Conservation (phyloP, 257 asterid species). For the Ophiorrhiza pumila region DNA sequence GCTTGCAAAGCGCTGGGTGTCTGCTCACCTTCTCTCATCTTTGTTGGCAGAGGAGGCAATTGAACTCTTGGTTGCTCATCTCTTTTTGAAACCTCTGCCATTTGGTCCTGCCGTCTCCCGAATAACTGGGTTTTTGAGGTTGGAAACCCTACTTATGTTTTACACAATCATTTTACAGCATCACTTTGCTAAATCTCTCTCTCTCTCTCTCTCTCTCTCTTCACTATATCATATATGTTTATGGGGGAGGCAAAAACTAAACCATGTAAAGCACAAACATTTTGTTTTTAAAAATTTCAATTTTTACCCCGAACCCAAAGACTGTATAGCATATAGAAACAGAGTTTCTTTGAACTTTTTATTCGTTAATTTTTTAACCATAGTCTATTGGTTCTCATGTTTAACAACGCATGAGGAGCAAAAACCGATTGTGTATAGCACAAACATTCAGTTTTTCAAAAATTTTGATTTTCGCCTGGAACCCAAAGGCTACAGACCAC, state of each 20-base stretch:
- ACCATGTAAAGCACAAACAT: neutral
- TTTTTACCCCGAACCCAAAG: neutral
- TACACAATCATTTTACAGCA: constrained; percentile 9
- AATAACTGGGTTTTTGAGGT: constrained; percentile 88
- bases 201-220: neutral
- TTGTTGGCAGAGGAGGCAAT: constrained; percentile 76
- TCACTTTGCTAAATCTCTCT: neutral
- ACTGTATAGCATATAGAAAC: neutral
- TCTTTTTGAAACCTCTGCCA: constrained; percentile 82
- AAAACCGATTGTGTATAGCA: neutral
- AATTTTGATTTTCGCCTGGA: neutral
- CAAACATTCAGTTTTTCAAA: neutral
- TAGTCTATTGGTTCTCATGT: neutral
- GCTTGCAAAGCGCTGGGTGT: constrained; percentile 98
- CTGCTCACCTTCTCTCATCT: constrained; percentile 83
- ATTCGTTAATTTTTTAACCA: neutral
- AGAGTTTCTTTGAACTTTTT: neutral
- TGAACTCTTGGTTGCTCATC: constrained; percentile 85
- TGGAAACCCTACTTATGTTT: constrained; percentile 8
- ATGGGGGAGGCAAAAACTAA: neutral
- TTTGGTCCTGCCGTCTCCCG: constrained; percentile 77
- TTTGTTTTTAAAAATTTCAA: neutral
- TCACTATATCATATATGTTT: neutral
- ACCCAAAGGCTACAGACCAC: neutral
- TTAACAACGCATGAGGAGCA: neutral